Base-by-base conservation (phyloP, 345 rosid species). In the Populus pruinosa region DNA sequence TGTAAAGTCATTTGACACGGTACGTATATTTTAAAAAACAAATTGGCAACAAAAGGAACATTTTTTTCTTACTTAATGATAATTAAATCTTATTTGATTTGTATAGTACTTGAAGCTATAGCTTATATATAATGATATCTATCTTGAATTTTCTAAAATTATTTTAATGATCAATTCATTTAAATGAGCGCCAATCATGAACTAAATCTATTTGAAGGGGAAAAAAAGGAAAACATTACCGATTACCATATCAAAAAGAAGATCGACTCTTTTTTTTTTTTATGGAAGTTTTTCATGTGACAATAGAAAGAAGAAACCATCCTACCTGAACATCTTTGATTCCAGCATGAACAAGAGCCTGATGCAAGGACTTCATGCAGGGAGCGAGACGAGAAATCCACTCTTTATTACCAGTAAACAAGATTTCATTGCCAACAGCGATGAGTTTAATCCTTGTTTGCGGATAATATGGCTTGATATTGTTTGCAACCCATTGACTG, bases 371-470 rank as follows among this genome's bases (percentile, higher is more conserved):
- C 74, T 71, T 90, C 93, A 94, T 90, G 39, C 95, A 94, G 21
- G 93, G 92, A 13, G 93, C 84, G 14, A 94, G 95, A 82, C 85
- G 85, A 23, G 71, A 20, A 67, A 93, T 82, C 79, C 82, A 79
- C 20, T 77, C 83, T 39, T 73, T 79, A 27, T 81, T 85, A 49
- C 83, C 88, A 21, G 80, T 44, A 27, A 86, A 83, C 36, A 93
- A 43, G 47, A 95, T 82, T 82, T 95, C 99, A 55, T 90, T 95
- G 0, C 99, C 99, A 21, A 95, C 87, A 1, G 86, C 83, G 23
- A 95, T 80, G 50, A 84, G 86, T 61, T 85, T 86, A 66, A 95
- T 90, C 83, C 72, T 87, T 10, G 99, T 95, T 76, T 82, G 86
- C 14, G 94, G 96, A 70, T 92, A 85, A 83, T 71, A 89, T 59